Evolutionary conservation across 2,329 filamentous ascomycete species (phyloP), one percentile per base, ranked within the genome.

Genomic region (Emmonsiellopsis sp.): DNA sequence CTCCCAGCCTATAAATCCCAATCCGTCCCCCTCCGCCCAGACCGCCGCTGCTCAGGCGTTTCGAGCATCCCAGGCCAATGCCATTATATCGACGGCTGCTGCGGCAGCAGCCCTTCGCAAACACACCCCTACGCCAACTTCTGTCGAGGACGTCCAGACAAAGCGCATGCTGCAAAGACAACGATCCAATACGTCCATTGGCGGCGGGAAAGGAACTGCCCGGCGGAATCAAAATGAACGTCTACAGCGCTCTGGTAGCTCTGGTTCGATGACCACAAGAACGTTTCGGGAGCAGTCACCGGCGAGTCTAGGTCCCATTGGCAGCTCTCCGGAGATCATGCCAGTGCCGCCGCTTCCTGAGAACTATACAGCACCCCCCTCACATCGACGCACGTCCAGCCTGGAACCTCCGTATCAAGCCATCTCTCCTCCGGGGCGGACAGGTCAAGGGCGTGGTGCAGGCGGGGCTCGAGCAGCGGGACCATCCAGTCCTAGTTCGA

Each of bases 51-150:
- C 83, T 56, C 86, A 87, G 68, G 91, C 90, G 55, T 94, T 92
- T 70, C 78, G 86, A 65, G 83, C 81, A 61, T 83, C 79, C 64
- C 78, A 81, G 68, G 70, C 79, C 61, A 80, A 80, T 68, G 76
- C 74, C 55, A 83, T 82, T 55, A 77, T 95, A 43, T 94, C 91
- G 42, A 85, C 87, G 37, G 88, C 91, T 6, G 92, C 92, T 10
- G 91, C 92, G 6, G 90, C 89, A 13, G 84, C 90, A 32, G 91
- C 91, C 46, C 78, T 97, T 55, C 84, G 86, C 65, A 87, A 86
- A 45, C 82, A 87, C 60, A 85, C 88, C 8, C 84, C 84, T 50
- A 84, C 87, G 2, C 90, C 89, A 21, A 92, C 85, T 50, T 84
- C 84, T 61, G 85, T 95, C 53, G 85, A 83, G 67, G 83, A 89